Evolutionary conservation across 495 filamentous ascomycete genomes (phyloP), one percentile per base, ranked within the genome.

Genomic region (Collariella sp.): DNA sequence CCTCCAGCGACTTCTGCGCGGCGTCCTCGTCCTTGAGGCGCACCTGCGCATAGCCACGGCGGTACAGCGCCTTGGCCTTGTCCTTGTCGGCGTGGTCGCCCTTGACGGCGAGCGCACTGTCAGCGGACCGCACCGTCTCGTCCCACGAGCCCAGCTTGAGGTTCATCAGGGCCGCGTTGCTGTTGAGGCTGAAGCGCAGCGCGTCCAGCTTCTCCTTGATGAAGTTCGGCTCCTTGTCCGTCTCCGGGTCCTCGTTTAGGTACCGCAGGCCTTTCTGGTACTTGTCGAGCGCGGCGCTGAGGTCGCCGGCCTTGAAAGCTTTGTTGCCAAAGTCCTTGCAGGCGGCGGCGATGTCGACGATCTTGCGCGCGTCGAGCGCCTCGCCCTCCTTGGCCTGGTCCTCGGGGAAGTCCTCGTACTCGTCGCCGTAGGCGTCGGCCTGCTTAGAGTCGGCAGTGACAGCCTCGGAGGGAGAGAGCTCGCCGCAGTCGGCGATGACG

Each of bases 201-300:
- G 81, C 72, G 59, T 82, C 82, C 54, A 95, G 72, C 62, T 87
- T 74, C 45, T 72, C 64, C 43, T 78, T 79, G 33, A 86, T 75
- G 41, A 89, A 86, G 38, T 76, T 73, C 34, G 84, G 74, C 55
- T 90, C 88, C 2, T 76, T 72, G 16, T 89, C 83, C 19, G 83
- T 70, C 46, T 83, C 81, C 11, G 88, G 85, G 65, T 93, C 87
- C 72, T 96, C 90, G 67, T 90, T 88, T 55, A 96, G 71, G 65
- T 97, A 99, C 57, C 93, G 86, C 50, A 99, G 70, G n/a, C 81
- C 91, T 74, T 99, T 99, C 71, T 95, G 87, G 74, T 99, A 99
- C 75, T 99, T 99, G 39, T 87, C 87, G 22, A 97, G 75, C 11
- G 84, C 91, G 20, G 87, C 73, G 34, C 72, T 65, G 31, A 85